Base-by-base conservation (phyloP, 371 early-diverging fungal genomes). In the Scutellospora calospora region DNA sequence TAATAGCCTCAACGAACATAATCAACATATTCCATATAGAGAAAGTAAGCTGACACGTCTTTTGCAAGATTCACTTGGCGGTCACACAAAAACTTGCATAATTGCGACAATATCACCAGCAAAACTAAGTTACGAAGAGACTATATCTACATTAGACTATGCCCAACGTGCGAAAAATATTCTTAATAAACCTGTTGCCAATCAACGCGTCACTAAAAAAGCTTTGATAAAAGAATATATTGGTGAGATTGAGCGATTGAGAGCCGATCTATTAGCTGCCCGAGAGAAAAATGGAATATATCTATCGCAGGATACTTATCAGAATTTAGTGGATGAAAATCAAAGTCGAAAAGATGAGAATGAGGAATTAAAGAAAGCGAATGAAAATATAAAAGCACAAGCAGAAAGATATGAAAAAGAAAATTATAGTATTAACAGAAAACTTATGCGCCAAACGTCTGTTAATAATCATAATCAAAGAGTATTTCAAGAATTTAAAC, bases 31-130 rank as follows among this genome's bases (percentile, higher is more conserved):
- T 38, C 99, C 99, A 0, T 99, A 96, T 85, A 88, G 96, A 68
- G 95, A 98, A 83, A 97, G 97, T 83, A 99, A 98, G 83, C 87
- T 99, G 38, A 99, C 99, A 0, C 85, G 98, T 11, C 84, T 99
- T 0, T 84, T 99, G n/a, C 96, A 98, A 86, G 97, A 97, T 84
- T 98, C 99, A 0, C 90, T 99, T 1, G 97, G 97, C 76, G 98
- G 98, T 0, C 87, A 92, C 29, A 96, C 98, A 16, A 96, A 97
- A 82, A 97, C 98, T 1, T 95, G 97, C 77, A 97, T 99, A 82
- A 95, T 98, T 66, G 98, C 98, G 6, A 96, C 94, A n/a, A 92
- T 98, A 41, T 95, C 96, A 4, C 97, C 97, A 0, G 91, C 93
- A 0, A 87, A 87, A 60, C 87, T 87, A 51, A 93, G 92, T 79